Base-by-base conservation (phyloP, 208 protist genomes). In the Crithidia expoeki region DNA sequence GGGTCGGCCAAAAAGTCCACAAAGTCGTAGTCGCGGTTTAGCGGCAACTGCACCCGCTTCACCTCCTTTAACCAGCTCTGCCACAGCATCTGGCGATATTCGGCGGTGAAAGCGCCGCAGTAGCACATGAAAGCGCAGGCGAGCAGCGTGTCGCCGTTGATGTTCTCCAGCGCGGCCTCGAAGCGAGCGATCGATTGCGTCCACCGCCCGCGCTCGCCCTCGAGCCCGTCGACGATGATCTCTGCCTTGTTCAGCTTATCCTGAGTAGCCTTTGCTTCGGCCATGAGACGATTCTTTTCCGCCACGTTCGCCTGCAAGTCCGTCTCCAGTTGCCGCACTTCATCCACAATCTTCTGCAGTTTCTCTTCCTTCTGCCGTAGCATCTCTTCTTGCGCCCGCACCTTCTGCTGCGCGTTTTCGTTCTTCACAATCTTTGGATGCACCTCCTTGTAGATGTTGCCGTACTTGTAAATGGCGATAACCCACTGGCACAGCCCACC, bases 401-500 rank as follows among this genome's bases (percentile, higher is more conserved):
- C 93, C 70, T 92, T 90, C 56, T 96, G 85, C 76, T 96, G 86
- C 17, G 98, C 96, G 56, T 93, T 94, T 74, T 98, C 85, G 52
- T 99, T 94, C 76, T 96, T 96, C 10, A 96, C 76, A 42, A 98
- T 97, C 82, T 99, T 99, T 2, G 98, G 98, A 61, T 97, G 91
- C 27, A 99, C 98, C 68, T 98, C 95, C 72, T 98, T 97, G 81
- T 92, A 98, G 59, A 99, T 95, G 64, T 96, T 90, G 40, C 93
- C 97, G 78, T 98, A 99, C 69, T 97, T 94, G 75, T 99, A 90
- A 81, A 99, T 99, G 27, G 98, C 98, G 64, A 97, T 92, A 21
- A 99, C 97, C 98, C 98, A 99, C 87, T 98, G 86, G 80, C 97
- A 99, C 10, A 99, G 79, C 34, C 95, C 96, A 74, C 89, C 91